Percentiles rank a stretch among this genome's conserved stretches.
Evolutionary conservation across 495 filamentous ascomycete genomes (phyloP).

Genomic region (Oleoguttula mirabilis): DNA sequence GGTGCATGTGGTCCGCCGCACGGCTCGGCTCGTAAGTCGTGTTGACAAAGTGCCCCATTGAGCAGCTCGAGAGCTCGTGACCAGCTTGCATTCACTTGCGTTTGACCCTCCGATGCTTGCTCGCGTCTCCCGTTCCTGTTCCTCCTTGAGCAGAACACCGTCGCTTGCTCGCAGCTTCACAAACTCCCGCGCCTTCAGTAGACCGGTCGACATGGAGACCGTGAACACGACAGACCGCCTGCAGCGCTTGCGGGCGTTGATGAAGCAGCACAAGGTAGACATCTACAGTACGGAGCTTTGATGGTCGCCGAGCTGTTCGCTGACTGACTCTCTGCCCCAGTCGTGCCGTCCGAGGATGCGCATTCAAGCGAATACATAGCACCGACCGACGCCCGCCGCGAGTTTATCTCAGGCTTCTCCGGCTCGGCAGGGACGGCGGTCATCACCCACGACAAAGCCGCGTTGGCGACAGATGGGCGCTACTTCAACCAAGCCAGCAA

Average conservation of each 20-base stretch:
- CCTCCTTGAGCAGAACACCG: too few species aligned
- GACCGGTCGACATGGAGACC: constrained; percentile 56
- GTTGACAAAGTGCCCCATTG: too few species aligned
- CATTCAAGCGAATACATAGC: constrained; percentile 98
- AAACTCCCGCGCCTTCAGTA: background rate
- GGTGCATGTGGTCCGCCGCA: too few species aligned
- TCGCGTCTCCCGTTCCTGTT: too few species aligned
- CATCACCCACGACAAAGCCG: constrained; percentile 73
- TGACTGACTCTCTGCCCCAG: constrained; percentile 35
- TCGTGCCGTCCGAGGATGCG: constrained; percentile 93
- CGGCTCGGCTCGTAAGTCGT: too few species aligned
- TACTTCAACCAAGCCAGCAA: constrained; percentile 97
- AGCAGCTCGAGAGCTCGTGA: too few species aligned
- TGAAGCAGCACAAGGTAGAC: constrained; percentile 79
- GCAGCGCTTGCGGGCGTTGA: constrained; percentile 63
- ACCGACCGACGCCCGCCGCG: constrained; percentile 79
- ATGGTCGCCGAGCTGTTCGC: background rate
- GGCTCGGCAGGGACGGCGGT: constrained; percentile 92
- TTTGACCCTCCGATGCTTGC: too few species aligned
- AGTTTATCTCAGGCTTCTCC: constrained; percentile 87
- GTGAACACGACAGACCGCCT: constrained; percentile 75
- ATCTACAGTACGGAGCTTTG: constrained; percentile 64
- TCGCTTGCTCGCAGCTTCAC: too few species aligned
- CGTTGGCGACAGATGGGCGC: constrained; percentile 86
- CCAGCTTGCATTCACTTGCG: too few species aligned